Base-by-base conservation (phyloP, 768 basidiomycete species). In the Sistotremastrum suecicum region DNA sequence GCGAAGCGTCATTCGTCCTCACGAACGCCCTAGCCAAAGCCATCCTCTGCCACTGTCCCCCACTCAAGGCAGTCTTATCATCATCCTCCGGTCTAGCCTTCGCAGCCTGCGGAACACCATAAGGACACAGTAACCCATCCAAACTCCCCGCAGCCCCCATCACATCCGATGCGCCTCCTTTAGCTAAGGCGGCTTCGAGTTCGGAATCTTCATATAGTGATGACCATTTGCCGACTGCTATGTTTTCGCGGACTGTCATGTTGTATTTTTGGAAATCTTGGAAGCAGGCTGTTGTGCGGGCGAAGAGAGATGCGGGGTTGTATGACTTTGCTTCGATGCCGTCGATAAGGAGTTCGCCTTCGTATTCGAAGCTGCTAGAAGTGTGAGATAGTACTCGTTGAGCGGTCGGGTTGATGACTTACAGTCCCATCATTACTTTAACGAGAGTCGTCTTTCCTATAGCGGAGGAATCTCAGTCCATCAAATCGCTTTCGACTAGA, bases 11-110 rank as follows among this genome's bases (percentile, higher is more conserved):
- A 68, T 72, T 41, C n/a, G 83, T 81, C 49, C 87, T 70, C 83
- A 90, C 86, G 55, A 91, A 90, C 10, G 86, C 83, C 41, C 89
- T 74, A 41, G 87, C 83, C 41, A 91, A 72, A 11, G 89, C 87
- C 46, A 92, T 74, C 53, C 83, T 68, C 63, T 89, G 86, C 87
- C 87, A 89, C 83, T 88, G 57, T 20, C 20, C 20, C 20, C 20
- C 20, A 20, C 20, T 20, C 20, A 20, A 20, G 20, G 20, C 20
- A 20, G 20, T 20, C 20, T 20, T 20, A 20, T 20, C 20, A 20
- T 20, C 20, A 20, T 20, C 20, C 20, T 20, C 20, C 20, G 20
- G 20, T 20, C 20, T 20, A 20, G 20, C 20, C 20, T 20, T 20
- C 20, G 20, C 20, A 20, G 20, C 20, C 20, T 20, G 20, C 20